Percentiles rank a stretch among this genome's conserved stretches.
Conservation (phyloP, 352 stramenopile species). For the Blastocystis sp. region DNA sequence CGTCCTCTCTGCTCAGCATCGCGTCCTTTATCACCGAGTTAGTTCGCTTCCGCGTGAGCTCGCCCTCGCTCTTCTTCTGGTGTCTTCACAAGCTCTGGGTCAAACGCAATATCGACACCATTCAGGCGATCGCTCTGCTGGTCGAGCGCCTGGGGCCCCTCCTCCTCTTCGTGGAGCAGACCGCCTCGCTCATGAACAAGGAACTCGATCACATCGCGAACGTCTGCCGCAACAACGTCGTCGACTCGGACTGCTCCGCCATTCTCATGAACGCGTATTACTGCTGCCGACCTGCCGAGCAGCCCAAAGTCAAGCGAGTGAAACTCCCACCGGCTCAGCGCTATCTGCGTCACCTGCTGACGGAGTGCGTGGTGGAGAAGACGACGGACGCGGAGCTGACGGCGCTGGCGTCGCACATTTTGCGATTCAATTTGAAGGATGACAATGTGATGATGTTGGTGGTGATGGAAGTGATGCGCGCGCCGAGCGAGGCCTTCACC, state of each 20-base stretch:
- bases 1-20: not conserved
- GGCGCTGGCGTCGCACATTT: not conserved
- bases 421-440: conserved; percentile 3
- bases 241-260: not conserved
- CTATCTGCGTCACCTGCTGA: conserved; percentile 13
- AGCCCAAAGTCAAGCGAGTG: not conserved
- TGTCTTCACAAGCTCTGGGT: not conserved
- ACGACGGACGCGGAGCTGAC: not conserved
- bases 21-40: conserved; percentile 26
- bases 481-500: not conserved
- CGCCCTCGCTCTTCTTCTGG: conserved; percentile 18
- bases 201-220: conserved; percentile 6
- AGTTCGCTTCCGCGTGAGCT: not conserved
- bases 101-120: not conserved
- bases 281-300: conserved; percentile 13
- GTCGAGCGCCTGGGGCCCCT: not conserved
- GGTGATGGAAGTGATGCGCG: not conserved
- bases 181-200: not conserved
- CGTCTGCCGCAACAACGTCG: conserved; percentile 1
- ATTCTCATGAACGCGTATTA: conserved; percentile 53
- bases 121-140: conserved; percentile 26
- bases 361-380: not conserved
- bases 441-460: not conserved
- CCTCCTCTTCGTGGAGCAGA: conserved; percentile 26
- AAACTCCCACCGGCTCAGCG: conserved; percentile 15